Percentiles rank a stretch among this genome's conserved stretches.
Evolutionary conservation across 257 asterid genomes (phyloP).

Genomic region (Solanum appendiculatum): DNA sequence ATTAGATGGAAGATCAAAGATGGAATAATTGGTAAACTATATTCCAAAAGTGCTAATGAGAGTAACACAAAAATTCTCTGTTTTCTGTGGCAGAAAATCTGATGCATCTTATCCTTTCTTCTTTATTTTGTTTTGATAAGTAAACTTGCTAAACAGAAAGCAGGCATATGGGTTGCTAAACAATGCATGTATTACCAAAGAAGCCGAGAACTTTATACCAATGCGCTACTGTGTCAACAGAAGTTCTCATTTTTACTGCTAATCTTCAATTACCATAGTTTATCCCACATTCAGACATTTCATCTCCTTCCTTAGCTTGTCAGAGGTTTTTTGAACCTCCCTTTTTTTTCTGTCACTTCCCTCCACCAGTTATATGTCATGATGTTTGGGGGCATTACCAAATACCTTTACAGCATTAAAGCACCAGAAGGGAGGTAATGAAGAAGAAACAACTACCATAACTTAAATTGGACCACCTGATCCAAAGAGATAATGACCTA

Average conservation of each 20-base stretch:
- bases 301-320: neutral
- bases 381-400: neutral
- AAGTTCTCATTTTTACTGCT: neutral
- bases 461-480: neutral
- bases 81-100: neutral
- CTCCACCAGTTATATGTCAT: neutral
- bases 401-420: neutral
- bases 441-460: neutral
- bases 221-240: neutral
- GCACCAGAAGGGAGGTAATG: neutral
- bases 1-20: neutral
- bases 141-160: neutral
- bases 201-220: neutral
- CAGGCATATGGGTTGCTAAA: neutral
- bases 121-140: neutral
- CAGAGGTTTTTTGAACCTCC: neutral
- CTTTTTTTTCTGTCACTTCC: neutral
- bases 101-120: neutral
- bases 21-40: neutral
- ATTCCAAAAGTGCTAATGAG: neutral
- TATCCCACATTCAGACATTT: neutral
- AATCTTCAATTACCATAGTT: neutral
- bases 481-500: neutral
- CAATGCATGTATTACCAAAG: neutral
- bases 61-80: neutral